Percentiles rank a stretch among this genome's conserved stretches.
Conservation (phyloP, 2,329 filamentous ascomycete species). For the Diaporthe vaccinii region DNA sequence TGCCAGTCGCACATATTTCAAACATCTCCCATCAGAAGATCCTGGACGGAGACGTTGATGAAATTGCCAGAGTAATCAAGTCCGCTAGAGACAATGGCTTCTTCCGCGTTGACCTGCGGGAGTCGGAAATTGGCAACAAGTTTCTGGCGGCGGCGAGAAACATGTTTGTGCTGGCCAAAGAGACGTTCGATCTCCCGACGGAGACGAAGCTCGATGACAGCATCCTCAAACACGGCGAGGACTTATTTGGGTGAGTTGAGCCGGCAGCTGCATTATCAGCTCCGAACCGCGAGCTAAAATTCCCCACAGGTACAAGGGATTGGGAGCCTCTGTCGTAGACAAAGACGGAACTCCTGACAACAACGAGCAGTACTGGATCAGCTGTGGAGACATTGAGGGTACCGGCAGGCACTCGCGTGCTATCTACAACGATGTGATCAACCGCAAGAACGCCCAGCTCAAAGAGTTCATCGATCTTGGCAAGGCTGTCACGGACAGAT, state of each 20-base stretch:
- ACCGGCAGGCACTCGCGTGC: slow-evolving; percentile 7
- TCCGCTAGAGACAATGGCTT: slow-evolving; percentile 5
- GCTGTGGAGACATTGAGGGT: slow-evolving; percentile 3
- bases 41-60: slow-evolving; percentile 1
- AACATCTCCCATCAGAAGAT: slow-evolving; percentile 10
- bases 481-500: slow-evolving; percentile 11
- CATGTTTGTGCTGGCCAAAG: not conserved
- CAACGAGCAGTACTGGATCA: slow-evolving; percentile 18
- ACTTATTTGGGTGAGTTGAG: not conserved
- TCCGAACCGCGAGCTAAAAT: not conserved
- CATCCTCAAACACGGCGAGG: slow-evolving; percentile 3
- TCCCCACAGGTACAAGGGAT: not conserved
- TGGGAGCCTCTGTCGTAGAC: slow-evolving; percentile 5
- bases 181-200: slow-evolving; percentile 4
- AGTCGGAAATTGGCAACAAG: slow-evolving; percentile 1
- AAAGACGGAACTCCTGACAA: slow-evolving; percentile 5
- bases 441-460: not conserved
- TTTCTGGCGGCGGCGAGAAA: not conserved
- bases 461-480: slow-evolving; percentile 6
- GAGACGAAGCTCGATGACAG: slow-evolving; percentile 7
- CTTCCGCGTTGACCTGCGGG: not conserved
- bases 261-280: not conserved
- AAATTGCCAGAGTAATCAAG: not conserved
- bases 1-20: not conserved
- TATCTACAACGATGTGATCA: slow-evolving; percentile 8